Evolutionary conservation across 139 green algal genomes (phyloP).

Genomic region (Chlamydomonas urium): DNA sequence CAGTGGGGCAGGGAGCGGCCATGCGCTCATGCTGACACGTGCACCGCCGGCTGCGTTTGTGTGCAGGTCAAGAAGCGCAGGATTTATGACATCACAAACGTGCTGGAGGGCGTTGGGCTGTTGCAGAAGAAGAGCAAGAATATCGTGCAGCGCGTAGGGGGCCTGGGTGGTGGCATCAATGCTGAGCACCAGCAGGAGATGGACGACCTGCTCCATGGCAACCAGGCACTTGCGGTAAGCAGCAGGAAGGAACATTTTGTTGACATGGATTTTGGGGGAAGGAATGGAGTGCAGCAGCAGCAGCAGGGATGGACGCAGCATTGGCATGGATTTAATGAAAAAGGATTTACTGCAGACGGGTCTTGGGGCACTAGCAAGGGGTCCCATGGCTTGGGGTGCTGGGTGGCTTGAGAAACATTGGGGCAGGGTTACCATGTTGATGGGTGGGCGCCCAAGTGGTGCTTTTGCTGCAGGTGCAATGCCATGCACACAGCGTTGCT

Average conservation of each 20-base stretch:
- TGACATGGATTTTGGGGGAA: slow-evolving; percentile 2
- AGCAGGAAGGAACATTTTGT: background rate
- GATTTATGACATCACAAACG: slow-evolving; percentile 99
- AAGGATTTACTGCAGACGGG: too few species aligned
- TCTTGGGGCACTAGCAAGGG: too few species aligned
- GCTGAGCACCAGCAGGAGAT: background rate
- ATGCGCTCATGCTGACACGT: slow-evolving; percentile 1
- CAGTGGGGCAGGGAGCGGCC: too few species aligned
- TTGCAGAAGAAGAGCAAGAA: slow-evolving; percentile 92
- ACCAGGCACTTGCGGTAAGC: slow-evolving; percentile 17
- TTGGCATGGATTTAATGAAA: too few species aligned
- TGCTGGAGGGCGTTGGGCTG: slow-evolving; percentile 93
- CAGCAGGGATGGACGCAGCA: too few species aligned
- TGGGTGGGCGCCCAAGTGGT: too few species aligned
- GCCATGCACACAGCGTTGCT: background rate
- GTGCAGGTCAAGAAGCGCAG: slow-evolving; percentile 89
- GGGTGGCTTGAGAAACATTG: too few species aligned
- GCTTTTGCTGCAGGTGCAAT: too few species aligned
- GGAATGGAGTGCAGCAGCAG: too few species aligned
- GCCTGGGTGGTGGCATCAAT: background rate
- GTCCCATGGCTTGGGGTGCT: too few species aligned
- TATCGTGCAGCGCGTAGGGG: slow-evolving; percentile 43
- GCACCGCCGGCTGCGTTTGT: background rate
- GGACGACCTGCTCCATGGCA: slow-evolving; percentile 5
- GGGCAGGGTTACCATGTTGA: too few species aligned